Evolutionary conservation across 768 basidiomycete species (phyloP), one percentile per base, ranked within the genome.

Genomic region (Agaricus subrufescens): DNA sequence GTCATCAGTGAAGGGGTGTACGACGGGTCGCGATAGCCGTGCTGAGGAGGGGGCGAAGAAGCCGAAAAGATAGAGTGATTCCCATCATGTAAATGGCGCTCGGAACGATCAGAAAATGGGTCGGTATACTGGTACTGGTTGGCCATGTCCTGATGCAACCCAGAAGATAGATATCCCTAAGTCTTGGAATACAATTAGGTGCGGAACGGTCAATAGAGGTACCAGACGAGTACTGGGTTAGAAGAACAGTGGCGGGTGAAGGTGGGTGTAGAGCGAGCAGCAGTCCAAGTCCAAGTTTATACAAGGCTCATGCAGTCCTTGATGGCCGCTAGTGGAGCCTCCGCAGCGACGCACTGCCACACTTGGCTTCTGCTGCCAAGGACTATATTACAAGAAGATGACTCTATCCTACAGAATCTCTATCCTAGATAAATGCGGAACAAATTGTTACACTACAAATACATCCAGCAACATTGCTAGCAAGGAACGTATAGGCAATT

Each of bases 41-140:
- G 15, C 39, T 50, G 49, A 38, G 37, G 7, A 8, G 34, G 34
- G 7, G 34, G 34, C 11, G 34, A 11, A 3, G 34, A 34, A 34
- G 34, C 11, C 8, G 34, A 34, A 34, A 39, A 25, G 19, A 37
- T 34, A 39, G 39, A 9, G 12, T 48, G 29, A 7, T 15, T 10
- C 3, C 31, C 29, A 26, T 9, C 19, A n/a, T 45, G 11, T 23
- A 30, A 43, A 34, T 53, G 52, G 46, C 46, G 52, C 30, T 40
- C 40, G 12, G 54, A 48, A 3, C 30, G 42, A 42, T 56, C 49
- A n/a, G 48, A 45, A 31, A 50, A 56, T 19, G 55, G 55, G 31
- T 56, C 55, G 25, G 49, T 45, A 38, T 56, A 56, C 12, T 50
- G 49, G 23, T 44, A 56, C 10, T 44, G 38, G 47, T 34, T 44